phyloP scores from a whole-genome alignment of 1,284 basidiomycete genomes.

The Sporisorium iseilematis-ciliati region DNA sequence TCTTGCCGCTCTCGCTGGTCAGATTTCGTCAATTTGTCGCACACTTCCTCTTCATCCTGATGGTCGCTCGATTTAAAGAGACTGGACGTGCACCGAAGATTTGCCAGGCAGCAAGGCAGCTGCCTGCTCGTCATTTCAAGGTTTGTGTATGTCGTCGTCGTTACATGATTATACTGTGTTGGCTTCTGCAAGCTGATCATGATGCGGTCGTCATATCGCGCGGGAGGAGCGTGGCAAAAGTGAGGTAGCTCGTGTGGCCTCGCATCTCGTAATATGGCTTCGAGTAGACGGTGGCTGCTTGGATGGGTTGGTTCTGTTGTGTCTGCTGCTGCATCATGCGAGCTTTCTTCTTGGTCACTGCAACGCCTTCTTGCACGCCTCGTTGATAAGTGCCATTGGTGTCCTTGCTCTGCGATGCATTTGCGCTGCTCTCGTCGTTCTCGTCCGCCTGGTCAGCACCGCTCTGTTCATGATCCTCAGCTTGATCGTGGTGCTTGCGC shows the following conservation, averaged over 20 bases:
- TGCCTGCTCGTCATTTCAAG: too few relatives aligned
- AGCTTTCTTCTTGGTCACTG: conserved; percentile 51
- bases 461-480: conserved; percentile 4
- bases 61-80: too few relatives aligned
- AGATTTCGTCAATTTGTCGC: too few relatives aligned
- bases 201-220: conserved; percentile 41
- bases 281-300: conserved; percentile 42
- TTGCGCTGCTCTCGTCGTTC: conserved; percentile 6
- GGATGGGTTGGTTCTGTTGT: conserved; percentile 35
- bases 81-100: too few relatives aligned
- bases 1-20: too few relatives aligned
- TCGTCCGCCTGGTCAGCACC: conserved; percentile 1
- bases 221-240: conserved; percentile 66
- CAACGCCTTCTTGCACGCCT: conserved; percentile 42
- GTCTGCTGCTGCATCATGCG: conserved; percentile 40
- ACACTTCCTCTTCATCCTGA: too few relatives aligned
- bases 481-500: conserved; percentile 31
- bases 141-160: too few relatives aligned
- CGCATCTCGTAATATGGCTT: conserved; percentile 60
- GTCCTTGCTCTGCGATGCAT: conserved; percentile 7
- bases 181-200: too few relatives aligned
- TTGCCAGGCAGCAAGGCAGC: too few relatives aligned
- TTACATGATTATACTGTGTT: neutral
- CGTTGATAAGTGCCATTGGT: conserved; percentile 29
- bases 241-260: conserved; percentile 68